phyloP scores from a whole-genome alignment of 768 basidiomycete genomes.

The Termitomyces sp. region DNA sequence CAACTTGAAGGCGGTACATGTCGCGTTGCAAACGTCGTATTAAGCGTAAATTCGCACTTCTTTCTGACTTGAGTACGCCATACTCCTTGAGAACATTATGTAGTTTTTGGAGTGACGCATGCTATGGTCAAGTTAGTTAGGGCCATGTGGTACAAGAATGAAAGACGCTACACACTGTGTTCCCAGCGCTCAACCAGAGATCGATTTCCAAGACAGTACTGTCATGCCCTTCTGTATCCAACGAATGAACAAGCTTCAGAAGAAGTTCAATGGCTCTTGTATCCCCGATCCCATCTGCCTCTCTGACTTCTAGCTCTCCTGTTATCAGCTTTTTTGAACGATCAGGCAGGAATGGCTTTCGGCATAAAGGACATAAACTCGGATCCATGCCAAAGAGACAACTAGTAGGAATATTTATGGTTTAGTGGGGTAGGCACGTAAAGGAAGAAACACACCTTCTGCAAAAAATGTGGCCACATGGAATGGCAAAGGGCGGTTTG shows the following conservation, averaged over 20 bases:
- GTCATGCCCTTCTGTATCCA: conserved; percentile 30
- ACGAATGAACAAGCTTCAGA: conserved; percentile 30
- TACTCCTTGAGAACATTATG: conserved; percentile 32
- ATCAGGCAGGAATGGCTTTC: conserved; percentile 14
- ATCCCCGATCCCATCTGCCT: conserved; percentile 28
- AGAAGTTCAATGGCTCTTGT: conserved; percentile 31
- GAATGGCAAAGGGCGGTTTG: conserved; percentile 62
- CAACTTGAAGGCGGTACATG: conserved; percentile 22
- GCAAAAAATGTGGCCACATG: conserved; percentile 78
- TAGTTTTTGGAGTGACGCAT: conserved; percentile 24
- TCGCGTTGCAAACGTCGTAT: conserved; percentile 27
- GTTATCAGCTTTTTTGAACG: conserved; percentile 18
- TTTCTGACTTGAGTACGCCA: conserved; percentile 30
- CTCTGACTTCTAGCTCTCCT: conserved; percentile 22
- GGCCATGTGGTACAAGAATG: neutral
- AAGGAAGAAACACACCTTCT: conserved; percentile 37
- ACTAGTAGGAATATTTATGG: neutral
- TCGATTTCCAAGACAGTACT: conserved; percentile 40
- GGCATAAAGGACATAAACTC: conserved; percentile 15
- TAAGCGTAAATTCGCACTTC: conserved; percentile 23
- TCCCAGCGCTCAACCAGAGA: conserved; percentile 44
- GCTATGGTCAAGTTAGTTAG: conserved; percentile 10
- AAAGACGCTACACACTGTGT: conserved; percentile 27
- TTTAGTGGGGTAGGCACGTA: too few relatives aligned
- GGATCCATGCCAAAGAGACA: conserved; percentile 13